Conservation (phyloP, 306 rosid species). For the Cicer yamashitae region DNA sequence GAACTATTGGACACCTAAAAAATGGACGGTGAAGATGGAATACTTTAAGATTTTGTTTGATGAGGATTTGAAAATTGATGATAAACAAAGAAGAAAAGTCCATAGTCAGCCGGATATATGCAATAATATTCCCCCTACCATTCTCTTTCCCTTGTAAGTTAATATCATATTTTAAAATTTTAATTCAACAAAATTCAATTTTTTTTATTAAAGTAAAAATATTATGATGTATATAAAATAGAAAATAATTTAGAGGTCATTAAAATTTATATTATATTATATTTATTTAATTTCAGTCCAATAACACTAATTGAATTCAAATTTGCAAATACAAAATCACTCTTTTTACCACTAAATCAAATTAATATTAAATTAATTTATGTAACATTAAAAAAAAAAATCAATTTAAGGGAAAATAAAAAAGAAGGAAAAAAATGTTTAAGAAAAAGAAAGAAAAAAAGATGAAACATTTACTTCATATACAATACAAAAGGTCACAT, state of each 20-base stretch:
- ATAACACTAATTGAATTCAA: no score
- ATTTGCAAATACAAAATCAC: no score
- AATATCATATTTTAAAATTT: conserved; percentile 7
- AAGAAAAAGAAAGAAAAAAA: conserved; percentile 41
- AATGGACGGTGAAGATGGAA: conserved; percentile 48
- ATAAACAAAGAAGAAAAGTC: conserved; percentile 58
- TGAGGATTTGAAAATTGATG: conserved; percentile 49
- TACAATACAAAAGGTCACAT: conserved; percentile 72
- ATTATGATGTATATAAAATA: no score
- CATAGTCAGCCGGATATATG: conserved; percentile 63
- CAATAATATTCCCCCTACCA: conserved; percentile 61
- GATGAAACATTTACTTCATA: conserved; percentile 73
- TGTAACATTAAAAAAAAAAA: conserved; percentile 40
- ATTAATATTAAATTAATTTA: conserved; percentile 27
- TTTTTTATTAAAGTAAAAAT: not conserved
- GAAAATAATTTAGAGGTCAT: no score
- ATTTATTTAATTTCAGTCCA: no score
- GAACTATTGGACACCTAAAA: not conserved
- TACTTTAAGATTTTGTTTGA: conserved; percentile 46
- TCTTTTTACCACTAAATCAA: no score
- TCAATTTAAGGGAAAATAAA: not conserved
- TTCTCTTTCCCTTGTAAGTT: conserved; percentile 43
- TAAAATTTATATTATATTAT: no score
- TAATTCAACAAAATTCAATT: not conserved
- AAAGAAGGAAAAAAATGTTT: conserved; percentile 6